Evolutionary conservation across 495 filamentous ascomycete genomes (phyloP).

Genomic region (Daldinia grandis): DNA sequence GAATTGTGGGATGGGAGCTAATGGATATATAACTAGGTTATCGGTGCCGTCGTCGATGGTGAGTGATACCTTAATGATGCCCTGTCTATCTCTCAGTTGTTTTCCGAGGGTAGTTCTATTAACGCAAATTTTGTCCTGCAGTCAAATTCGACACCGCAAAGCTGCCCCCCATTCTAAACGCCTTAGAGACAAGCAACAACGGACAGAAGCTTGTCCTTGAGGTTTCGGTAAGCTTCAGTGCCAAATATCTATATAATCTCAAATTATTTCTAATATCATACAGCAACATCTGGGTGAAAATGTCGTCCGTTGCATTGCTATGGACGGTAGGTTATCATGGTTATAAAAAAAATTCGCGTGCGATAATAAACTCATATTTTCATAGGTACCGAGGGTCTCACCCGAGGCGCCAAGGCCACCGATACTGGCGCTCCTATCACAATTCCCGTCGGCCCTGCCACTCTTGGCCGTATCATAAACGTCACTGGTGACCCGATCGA

Average conservation of each 20-base stretch:
- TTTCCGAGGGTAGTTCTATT: conserved; percentile 3
- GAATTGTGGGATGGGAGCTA: conserved; percentile 58
- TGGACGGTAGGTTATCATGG: conserved; percentile 84
- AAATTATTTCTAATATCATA: conserved; percentile 51
- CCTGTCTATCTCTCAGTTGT: not conserved
- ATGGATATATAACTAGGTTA: conserved; percentile 64
- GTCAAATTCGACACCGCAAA: conserved; percentile 94
- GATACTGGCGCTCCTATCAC: conserved; percentile 97
- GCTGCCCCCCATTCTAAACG: conserved; percentile 97
- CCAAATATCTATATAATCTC: conserved; percentile 17
- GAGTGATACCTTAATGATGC: conserved; percentile 48
- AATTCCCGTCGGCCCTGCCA: conserved; percentile 93
- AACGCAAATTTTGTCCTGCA: conserved; percentile 38
- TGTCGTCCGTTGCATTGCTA: conserved; percentile 99
- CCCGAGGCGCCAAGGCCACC: conserved; percentile 81
- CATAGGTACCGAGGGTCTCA: conserved; percentile 97
- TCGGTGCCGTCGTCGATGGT: conserved; percentile 81
- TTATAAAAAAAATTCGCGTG: conserved; percentile 18
- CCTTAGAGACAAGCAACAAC: conserved; percentile 87
- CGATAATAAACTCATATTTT: conserved; percentile 43
- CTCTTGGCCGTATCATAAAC: conserved; percentile 99
- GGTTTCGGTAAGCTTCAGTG: conserved; percentile 80
- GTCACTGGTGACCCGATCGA: conserved; percentile 99
- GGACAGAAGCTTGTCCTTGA: conserved; percentile 96
- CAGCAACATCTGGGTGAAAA: conserved; percentile 99